Percentiles rank a stretch among this genome's conserved stretches.
These are phyloP conservation scores for Ceratocystis colombiana DNA, from an alignment of 2,329 filamentous ascomycete species.

Conservation along the genomic window DNA sequence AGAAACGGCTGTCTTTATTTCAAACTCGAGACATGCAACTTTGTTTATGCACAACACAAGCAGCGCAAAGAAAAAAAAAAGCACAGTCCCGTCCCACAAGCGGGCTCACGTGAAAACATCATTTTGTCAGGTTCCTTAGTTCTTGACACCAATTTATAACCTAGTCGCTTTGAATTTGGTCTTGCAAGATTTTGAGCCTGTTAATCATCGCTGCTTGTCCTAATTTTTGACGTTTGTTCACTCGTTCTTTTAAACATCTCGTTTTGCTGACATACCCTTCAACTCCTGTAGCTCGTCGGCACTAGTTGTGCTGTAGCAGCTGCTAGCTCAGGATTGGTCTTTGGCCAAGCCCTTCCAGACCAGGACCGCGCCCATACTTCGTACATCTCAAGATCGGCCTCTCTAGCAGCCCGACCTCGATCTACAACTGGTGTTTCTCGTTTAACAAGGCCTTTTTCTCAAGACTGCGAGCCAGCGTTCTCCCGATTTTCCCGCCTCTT, in stretches of 20 bases:
- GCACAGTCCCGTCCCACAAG: slow-evolving; percentile 14
- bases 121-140: slow-evolving; percentile 8
- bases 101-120: slow-evolving; percentile 14
- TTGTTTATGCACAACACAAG: slow-evolving; percentile 10
- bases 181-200: background rate
- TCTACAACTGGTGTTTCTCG: slow-evolving; percentile 17
- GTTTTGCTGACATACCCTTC: background rate
- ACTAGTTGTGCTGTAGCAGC: slow-evolving; percentile 52
- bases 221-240: too few species aligned
- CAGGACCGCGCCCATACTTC: slow-evolving; percentile 29
- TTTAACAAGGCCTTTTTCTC: slow-evolving; percentile 22
- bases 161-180: background rate
- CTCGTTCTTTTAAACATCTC: background rate
- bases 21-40: slow-evolving; percentile 16
- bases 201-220: background rate
- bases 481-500: slow-evolving; percentile 20
- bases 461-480: slow-evolving; percentile 21
- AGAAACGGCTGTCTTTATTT: slow-evolving; percentile 6
- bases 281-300: slow-evolving; percentile 45
- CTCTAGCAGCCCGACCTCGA: slow-evolving; percentile 15
- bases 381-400: slow-evolving; percentile 19
- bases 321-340: slow-evolving; percentile 49
- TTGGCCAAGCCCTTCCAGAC: slow-evolving; percentile 41
- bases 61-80: slow-evolving; percentile 8
- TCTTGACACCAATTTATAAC: slow-evolving; percentile 24